Base-by-base conservation (phyloP, 2,329 filamentous ascomycete genomes). In the Blumeriella jaapii region DNA sequence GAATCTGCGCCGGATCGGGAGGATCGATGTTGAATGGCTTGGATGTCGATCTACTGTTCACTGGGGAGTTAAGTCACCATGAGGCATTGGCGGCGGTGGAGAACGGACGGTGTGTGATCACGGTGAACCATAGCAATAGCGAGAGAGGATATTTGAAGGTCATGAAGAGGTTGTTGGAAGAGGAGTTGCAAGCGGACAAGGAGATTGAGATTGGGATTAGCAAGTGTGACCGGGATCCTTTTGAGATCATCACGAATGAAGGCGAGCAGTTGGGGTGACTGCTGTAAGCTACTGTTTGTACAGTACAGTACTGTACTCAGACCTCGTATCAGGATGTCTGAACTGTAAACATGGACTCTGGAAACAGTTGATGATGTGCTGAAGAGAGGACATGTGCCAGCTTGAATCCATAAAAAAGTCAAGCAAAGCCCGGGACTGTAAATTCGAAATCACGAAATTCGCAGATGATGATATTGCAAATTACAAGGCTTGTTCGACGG, bases 1-100 rank as follows among this genome's bases (percentile, higher is more conserved):
- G 81, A 4, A 82, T 95, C 23, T 96, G 89, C 50, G 89, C 91
- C 0, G 91, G 91, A 2, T 91, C 82, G 5, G 91, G 91, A 0
- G 81, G 78, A 2, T 74, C 78, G 24, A 68, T 96, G 13, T 71
- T 95, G 39, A 74, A 75, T 43, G 68, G 69, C 25, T 64, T 77
- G 2, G 64, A 72, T 26, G 84, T 86, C 0, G 85, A 95, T 52
- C 59, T 96, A 24, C 61, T 93, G 3, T 82, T 98, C 49, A 96
- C 85, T 0, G 91, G 91, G 2, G 91, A 98, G 62, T 73, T 96
- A 66, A 82, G 75, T 51, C 91, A 98, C 56, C 91, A 98, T 56
- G 85, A 91, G 45, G 86, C 89, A 3, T 69, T 98, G 39, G 74
- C 82, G 24, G 84, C 86, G 1, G 84, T 82, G 17, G 87, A 95